These are phyloP conservation scores for Colletotrichum chlorophyti DNA, from an alignment of 2,329 filamentous ascomycete species.

Conservation along the genomic window DNA sequence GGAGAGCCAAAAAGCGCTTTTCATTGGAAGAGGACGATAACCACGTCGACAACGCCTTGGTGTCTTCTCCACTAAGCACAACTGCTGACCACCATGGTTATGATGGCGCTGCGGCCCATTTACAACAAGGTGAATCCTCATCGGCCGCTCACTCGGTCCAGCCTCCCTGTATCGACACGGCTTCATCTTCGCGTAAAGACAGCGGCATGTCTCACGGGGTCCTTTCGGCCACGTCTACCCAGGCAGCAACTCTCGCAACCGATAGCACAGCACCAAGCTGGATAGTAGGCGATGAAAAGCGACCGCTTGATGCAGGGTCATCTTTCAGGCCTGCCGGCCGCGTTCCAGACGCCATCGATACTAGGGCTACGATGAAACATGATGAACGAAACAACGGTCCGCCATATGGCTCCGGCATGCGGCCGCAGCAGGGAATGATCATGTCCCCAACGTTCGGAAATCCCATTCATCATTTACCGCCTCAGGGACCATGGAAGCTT, in stretches of 20 bases:
- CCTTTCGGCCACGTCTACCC: conserved; percentile 19
- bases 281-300: conserved; percentile 21
- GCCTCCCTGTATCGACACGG: conserved; percentile 13
- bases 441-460: conserved; percentile 34
- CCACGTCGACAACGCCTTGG: not conserved
- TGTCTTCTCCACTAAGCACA: not conserved
- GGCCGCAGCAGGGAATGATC: conserved; percentile 18
- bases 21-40: conserved; percentile 42
- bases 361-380: not conserved
- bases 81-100: not conserved
- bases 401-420: conserved; percentile 19
- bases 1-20: conserved; percentile 41
- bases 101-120: not conserved
- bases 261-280: conserved; percentile 12
- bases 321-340: conserved; percentile 13
- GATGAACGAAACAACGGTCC: conserved; percentile 35
- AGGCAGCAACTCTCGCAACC: conserved; percentile 23
- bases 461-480: conserved; percentile 48
- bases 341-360: conserved; percentile 7
- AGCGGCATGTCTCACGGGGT: conserved; percentile 2
- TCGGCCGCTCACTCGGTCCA: not conserved
- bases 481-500: conserved; percentile 57
- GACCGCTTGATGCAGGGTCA: conserved; percentile 6
- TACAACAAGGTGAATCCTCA: not conserved
- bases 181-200: conserved; percentile 10